A percentile compares a stretch with the other conserved stretches of the same genome.
Evolutionary conservation across 2,329 filamentous ascomycete species (phyloP).

Genomic region (Dactylella cylindrospora): DNA sequence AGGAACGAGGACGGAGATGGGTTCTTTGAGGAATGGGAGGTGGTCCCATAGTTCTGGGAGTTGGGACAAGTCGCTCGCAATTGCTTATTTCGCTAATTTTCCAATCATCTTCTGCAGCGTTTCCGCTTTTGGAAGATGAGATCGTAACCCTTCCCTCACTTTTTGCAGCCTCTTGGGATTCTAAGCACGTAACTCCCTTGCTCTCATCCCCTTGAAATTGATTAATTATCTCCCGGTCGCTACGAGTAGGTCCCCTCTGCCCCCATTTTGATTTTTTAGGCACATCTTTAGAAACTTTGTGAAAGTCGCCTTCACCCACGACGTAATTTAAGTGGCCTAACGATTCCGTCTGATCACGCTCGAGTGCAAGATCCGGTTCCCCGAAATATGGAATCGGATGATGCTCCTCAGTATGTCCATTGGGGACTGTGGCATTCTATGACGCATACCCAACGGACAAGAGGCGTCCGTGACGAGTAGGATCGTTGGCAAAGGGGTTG

Average conservation of each 20-base stretch:
- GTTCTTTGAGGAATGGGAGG: no score
- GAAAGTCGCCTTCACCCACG: constrained; percentile 4
- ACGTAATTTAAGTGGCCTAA: constrained; percentile 12
- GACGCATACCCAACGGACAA: constrained; percentile 38
- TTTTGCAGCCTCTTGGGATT: constrained; percentile 17
- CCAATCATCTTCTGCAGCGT: neutral
- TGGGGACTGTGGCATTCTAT: constrained; percentile 15
- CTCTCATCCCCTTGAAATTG: constrained; percentile 10
- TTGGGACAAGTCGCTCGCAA: neutral
- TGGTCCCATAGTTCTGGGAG: neutral
- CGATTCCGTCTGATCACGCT: constrained; percentile 14
- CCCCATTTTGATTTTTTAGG: constrained; percentile 2
- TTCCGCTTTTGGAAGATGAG: no score
- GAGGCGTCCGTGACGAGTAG: constrained; percentile 17
- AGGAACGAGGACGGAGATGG: no score
- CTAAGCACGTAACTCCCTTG: constrained; percentile 17
- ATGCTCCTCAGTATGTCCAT: constrained; percentile 8
- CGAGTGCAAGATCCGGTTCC: neutral
- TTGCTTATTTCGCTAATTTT: constrained; percentile 6
- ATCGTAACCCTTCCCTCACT: no score
- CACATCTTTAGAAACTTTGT: constrained; percentile 10
- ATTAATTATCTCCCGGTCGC: constrained; percentile 35
- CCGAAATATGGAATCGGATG: constrained; percentile 9
- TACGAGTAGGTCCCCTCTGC: neutral
- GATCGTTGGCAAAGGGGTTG: constrained; percentile 24